Conservation (phyloP, 805 yeast genomes). For the Lipomyces yamadae region DNA sequence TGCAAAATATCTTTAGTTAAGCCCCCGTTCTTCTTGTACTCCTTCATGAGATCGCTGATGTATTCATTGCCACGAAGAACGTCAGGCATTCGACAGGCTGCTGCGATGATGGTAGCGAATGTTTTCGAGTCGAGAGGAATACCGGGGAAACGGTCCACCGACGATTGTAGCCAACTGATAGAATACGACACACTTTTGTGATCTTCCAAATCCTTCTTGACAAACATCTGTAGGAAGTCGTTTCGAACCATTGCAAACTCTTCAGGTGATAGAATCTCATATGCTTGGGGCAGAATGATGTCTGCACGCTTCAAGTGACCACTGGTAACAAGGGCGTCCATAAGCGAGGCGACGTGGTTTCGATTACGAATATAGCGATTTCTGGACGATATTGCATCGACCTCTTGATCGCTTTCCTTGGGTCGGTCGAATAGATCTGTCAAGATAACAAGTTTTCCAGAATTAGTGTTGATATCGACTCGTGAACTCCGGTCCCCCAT, state of each 20-base stretch:
- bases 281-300: constrained; percentile 24
- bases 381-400: constrained; percentile 13
- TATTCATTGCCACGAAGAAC: constrained; percentile 15
- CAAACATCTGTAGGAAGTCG: constrained; percentile 26
- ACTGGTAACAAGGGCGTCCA: constrained; percentile 35
- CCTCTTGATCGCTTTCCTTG: constrained; percentile 6
- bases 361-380: constrained; percentile 17
- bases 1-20: constrained; percentile 12
- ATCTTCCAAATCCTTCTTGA: constrained; percentile 19
- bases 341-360: constrained; percentile 31
- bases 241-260: constrained; percentile 29
- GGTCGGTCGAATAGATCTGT: constrained; percentile 12
- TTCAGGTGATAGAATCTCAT: constrained; percentile 19
- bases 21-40: constrained; percentile 3
- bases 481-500: constrained; percentile 2
- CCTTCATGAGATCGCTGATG: neutral
- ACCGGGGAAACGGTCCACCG: constrained; percentile 1
- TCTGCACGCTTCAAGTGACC: constrained; percentile 38
- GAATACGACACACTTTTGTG: constrained; percentile 10
- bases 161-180: constrained; percentile 17
- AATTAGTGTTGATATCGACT: neutral
- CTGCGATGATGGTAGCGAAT: constrained; percentile 23
- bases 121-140: constrained; percentile 22
- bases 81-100: constrained; percentile 21
- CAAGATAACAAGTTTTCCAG: constrained; percentile 31